Evolutionary conservation across 2,329 filamentous ascomycete genomes (phyloP), one percentile per base, ranked within the genome.

Genomic region (Aspergillus fijiensis): DNA sequence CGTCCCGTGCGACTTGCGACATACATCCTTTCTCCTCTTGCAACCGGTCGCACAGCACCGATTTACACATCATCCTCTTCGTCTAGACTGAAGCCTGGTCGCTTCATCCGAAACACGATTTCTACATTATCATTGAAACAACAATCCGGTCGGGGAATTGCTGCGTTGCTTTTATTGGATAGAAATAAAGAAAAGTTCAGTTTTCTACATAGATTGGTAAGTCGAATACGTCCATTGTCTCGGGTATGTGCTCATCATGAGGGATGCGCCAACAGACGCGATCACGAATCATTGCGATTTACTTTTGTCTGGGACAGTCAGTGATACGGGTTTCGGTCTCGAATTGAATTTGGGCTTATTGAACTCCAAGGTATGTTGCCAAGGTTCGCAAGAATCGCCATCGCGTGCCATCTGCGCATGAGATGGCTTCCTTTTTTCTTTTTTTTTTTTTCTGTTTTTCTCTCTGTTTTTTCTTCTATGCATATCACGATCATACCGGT

Each of bases 141-240:
- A 54, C 23, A 54, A 55, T 42, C 66, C 65, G 57, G 66, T 57
- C 66, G 64, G 69, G 65, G 64, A 69, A 63, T 68, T 61, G 69
- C 67, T 61, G 67, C 65, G 58, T 62, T 61, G 52, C 52, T 65
- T 63, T 63, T 60, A 65, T 70, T 67, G 66, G 63, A 66, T 71
- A 72, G 67, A 74, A 55, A 65, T 64, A 60, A 61, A 61, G 16
- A 68, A 64, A 66, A 65, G 58, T 65, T 63, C 58, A 55, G 50
- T 59, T 67, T 62, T 56, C 45, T 58, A 57, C 60, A 55, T 73
- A 75, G 72, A 74, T 59, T 71, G 70, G 73, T 75, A 63, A 73
- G 73, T 73, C 21, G 57, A 31, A 48, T 50, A 35, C 45, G 50
- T 61, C 29, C 55, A 45, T 60, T 25, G 35, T 35, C 25, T 45